Evolutionary conservation across 1,284 basidiomycete genomes (phyloP).

Genomic region (Ustilago bromivora): DNA sequence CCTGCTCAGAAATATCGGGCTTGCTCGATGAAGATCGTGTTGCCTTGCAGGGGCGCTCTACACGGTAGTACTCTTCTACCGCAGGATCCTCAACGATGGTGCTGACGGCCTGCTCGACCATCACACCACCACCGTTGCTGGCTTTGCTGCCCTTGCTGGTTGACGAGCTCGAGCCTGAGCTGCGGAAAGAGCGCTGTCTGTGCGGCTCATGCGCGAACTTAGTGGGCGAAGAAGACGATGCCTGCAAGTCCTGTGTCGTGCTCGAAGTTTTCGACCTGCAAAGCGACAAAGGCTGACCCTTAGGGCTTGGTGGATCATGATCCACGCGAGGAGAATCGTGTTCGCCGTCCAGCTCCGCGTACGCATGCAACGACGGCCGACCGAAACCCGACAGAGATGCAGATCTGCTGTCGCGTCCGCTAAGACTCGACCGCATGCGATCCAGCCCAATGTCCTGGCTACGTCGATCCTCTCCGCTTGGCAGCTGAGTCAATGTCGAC

Average conservation of each 20-base stretch:
- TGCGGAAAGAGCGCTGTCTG: conserved; percentile 14
- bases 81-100: conserved; percentile 34
- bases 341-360: conserved; percentile 26
- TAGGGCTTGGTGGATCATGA: conserved; percentile 5
- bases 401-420: conserved; percentile 5
- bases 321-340: conserved; percentile 3
- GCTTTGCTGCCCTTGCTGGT: conserved; percentile 19
- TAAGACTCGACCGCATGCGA: not conserved
- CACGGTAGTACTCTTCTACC: conserved; percentile 17
- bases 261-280: conserved; percentile 10
- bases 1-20: conserved; percentile 11
- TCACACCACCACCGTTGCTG: conserved; percentile 17
- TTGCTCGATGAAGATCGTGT: conserved; percentile 10
- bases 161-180: conserved; percentile 1
- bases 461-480: conserved; percentile 11
- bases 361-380: conserved; percentile 20
- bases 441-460: conserved; percentile 27
- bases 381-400: conserved; percentile 11
- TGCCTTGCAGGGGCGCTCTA: conserved; percentile 19
- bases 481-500: conserved; percentile 21
- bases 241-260: conserved; percentile 24
- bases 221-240: not conserved
- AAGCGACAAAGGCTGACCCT: conserved; percentile 18
- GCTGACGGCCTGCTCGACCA: conserved; percentile 40
- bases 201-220: conserved; percentile 6